Evolutionary conservation across 2,329 filamentous ascomycete species (phyloP), one percentile per base, ranked within the genome.

Genomic region (Fusarium albidum): DNA sequence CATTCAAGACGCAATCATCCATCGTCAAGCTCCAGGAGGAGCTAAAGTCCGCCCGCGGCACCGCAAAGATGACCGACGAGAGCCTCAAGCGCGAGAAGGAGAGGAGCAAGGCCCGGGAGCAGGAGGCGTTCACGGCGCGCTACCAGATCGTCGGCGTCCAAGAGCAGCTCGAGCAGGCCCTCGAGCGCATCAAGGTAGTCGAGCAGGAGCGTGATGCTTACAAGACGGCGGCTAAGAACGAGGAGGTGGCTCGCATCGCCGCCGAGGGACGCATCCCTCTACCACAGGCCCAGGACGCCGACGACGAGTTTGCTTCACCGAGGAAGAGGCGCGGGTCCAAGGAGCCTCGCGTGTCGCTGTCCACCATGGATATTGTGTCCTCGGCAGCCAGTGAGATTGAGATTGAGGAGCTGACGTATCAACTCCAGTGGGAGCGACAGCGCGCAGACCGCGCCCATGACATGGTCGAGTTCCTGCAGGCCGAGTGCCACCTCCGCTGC

Each of bases 131-230:
- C 59, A 75, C 82, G 25, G 84, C 87, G 14, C 81, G 87, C 55
- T 89, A 89, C 67, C 80, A 86, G 63, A 78, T 90, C 49, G 83
- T 86, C 46, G 80, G 82, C 33, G 71, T 86, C 43, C 82, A 90
- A 59, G 86, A 91, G 67, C 85, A 91, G 69, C 77, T 92, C 3
- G 79, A 86, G 18, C 81, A 86, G 55, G 79, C 88, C 14, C 77
- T 83, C 40, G 85, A 88, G 59, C 82, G 80, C 39, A 78, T 90
- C 62, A 85, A 82, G 69, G 74, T 88, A 27, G 79, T 89, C 13
- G 88, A 92, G 68, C 84, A 89, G 67, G 90, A 93, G 72, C 86
- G 88, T 8, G 89, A 92, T 69, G 85, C 88, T 4, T 82, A 90
- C 67, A 90, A 89, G 74, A 86, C 83, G 3, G 85, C 86, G 43